phyloP scores from a whole-genome alignment of 1,284 basidiomycete genomes.

The Cystobasidium sp. region DNA sequence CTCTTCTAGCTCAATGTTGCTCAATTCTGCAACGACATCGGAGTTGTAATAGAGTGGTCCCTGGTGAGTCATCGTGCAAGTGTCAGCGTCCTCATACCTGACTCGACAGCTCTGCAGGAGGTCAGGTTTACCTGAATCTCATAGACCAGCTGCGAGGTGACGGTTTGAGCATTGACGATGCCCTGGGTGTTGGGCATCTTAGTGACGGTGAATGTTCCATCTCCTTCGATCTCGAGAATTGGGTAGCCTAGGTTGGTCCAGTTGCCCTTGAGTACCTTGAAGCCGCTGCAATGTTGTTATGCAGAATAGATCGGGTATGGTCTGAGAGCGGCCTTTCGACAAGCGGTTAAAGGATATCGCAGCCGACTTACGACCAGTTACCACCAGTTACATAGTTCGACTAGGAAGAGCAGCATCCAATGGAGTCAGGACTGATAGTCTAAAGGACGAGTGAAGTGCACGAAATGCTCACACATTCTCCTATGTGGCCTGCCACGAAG shows the following conservation, averaged over 20 bases:
- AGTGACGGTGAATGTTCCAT: slow-evolving; percentile 50
- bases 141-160: slow-evolving; percentile 36
- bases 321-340: neutral
- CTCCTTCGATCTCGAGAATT: slow-evolving; percentile 51
- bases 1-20: slow-evolving; percentile 46
- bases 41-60: slow-evolving; percentile 51
- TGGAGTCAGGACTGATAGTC: neutral
- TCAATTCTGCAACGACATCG: slow-evolving; percentile 51
- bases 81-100: neutral
- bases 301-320: no score
- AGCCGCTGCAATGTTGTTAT: slow-evolving; percentile 40
- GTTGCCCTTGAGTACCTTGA: slow-evolving; percentile 46
- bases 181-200: slow-evolving; percentile 40
- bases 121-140: slow-evolving; percentile 9
- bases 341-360: neutral
- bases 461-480: slow-evolving; percentile 9
- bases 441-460: neutral
- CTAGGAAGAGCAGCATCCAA: slow-evolving; percentile 31
- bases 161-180: slow-evolving; percentile 25
- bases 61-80: neutral
- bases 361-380: slow-evolving; percentile 42
- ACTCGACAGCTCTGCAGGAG: no score
- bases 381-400: slow-evolving; percentile 52
- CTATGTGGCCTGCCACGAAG: slow-evolving; percentile 47
- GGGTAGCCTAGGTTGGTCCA: slow-evolving; percentile 51